Evolutionary conservation across 139 green algal genomes (phyloP), one percentile per base, ranked within the genome.

Genomic region (Chlamydomonas asymmetrica): DNA sequence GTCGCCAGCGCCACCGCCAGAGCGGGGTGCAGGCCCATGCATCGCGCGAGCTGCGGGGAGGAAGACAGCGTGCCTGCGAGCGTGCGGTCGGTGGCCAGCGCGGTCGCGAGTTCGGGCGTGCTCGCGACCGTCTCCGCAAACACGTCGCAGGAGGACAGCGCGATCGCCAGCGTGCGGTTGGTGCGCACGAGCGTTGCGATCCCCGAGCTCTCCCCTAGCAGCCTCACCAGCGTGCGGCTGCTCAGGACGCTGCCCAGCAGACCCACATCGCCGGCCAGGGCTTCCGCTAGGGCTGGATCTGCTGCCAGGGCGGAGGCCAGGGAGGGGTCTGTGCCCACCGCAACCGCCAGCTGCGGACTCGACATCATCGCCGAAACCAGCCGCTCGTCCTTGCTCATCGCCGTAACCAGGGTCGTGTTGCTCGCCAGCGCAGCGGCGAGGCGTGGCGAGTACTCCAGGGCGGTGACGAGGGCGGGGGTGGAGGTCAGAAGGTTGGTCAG

Each of bases 1-100:
- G 23, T 27, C 38, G 63, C 63, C 63, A 69, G 63, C 63, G 63
- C 63, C 63, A 52, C 63, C 4, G 63, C 63, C 38, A 69, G 52
- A 25, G 63, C 20, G 63, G 63, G 63, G 13, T 31, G n/a, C n/a
- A n/a, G n/a, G n/a, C n/a, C n/a, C n/a, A n/a, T n/a, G n/a, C n/a
- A n/a, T n/a, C n/a, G n/a, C n/a, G n/a, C n/a, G n/a, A n/a, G n/a
- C n/a, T n/a, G n/a, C n/a, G n/a, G n/a, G n/a, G n/a, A 31, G 38
- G 38, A 10, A 8, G 23, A 23, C 38, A 69, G 38, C 13, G 63
- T 39, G 20, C 8, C 63, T 4, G 63, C 63, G 25, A 69, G 38
- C 2, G 38, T 39, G 23, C 63, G 63, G 63, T 18, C 32, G 63
- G 63, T 40, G n/a, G 63, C 40, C 27, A 71, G 63, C 1, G 63